phyloP scores from a whole-genome alignment of 2,329 filamentous ascomycete genomes.

The Paecilomyces sp. region DNA sequence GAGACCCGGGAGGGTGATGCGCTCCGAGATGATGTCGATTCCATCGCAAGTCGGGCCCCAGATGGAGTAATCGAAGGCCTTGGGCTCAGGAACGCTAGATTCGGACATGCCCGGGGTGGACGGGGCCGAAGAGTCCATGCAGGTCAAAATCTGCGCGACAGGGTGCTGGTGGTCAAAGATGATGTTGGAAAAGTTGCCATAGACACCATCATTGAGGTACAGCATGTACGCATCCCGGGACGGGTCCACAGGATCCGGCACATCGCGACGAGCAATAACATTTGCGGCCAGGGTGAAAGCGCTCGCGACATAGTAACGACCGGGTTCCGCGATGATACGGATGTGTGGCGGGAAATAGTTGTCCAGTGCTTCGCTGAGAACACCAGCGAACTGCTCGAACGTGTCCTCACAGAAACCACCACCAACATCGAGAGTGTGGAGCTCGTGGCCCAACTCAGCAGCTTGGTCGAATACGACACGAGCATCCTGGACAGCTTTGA shows the following conservation, averaged over 20 bases:
- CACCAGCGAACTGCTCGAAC: slow-evolving; percentile 82
- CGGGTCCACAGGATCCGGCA: slow-evolving; percentile 57
- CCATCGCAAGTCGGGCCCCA: slow-evolving; percentile 98
- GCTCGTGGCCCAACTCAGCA: slow-evolving; percentile 63
- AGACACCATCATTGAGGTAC: slow-evolving; percentile 95
- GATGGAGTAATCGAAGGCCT: slow-evolving; percentile 77
- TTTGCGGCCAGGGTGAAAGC: slow-evolving; percentile 95
- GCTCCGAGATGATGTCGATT: slow-evolving; percentile 87
- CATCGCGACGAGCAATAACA: slow-evolving; percentile 88
- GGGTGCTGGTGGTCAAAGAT: slow-evolving; percentile 98
- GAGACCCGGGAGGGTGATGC: slow-evolving; percentile 66
- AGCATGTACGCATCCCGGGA: slow-evolving; percentile 70
- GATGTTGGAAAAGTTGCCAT: slow-evolving; percentile 98
- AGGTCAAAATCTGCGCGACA: slow-evolving; percentile 69
- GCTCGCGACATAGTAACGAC: slow-evolving; percentile 87
- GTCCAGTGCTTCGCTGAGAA: slow-evolving; percentile 73
- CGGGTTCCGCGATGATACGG: slow-evolving; percentile 89
- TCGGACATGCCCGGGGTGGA: slow-evolving; percentile 28
- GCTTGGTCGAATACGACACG: slow-evolving; percentile 84
- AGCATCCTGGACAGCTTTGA: slow-evolving; percentile 85
- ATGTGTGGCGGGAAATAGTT: slow-evolving; percentile 78
- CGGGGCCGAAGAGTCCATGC: slow-evolving; percentile 55
- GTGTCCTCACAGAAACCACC: slow-evolving; percentile 87
- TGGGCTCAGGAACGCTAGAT: slow-evolving; percentile 13
- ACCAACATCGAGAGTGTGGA: slow-evolving; percentile 87